Evolutionary conservation across 164 flowering plant species (phyloP).

Genomic region (Macadamia tetraphylla): DNA sequence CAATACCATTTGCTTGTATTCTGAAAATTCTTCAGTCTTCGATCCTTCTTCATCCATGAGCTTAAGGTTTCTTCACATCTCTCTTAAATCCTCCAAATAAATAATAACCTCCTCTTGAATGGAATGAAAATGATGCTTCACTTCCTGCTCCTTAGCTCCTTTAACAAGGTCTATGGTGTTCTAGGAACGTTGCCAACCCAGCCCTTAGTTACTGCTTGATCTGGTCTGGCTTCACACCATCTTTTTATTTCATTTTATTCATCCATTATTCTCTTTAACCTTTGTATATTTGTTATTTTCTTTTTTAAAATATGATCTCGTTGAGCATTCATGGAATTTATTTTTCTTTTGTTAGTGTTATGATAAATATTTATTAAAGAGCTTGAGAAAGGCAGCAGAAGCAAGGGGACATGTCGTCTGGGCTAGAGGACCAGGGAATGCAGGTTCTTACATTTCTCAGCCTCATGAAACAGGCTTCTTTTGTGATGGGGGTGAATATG

Average conservation of each 20-base stretch:
- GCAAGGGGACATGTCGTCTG: constrained; percentile 78
- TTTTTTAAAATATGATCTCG: neutral
- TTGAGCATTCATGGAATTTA: neutral
- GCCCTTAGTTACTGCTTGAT: neutral
- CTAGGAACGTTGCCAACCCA: no score
- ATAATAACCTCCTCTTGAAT: no score
- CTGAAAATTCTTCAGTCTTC: no score
- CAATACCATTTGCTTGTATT: no score
- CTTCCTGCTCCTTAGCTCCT: neutral
- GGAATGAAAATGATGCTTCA: no score
- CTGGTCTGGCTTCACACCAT: neutral
- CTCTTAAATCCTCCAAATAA: no score
- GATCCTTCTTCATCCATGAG: no score
- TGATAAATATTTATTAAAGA: constrained; percentile 75
- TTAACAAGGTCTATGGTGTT: no score
- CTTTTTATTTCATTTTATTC: neutral
- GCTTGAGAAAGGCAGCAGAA: constrained; percentile 75
- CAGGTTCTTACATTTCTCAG: constrained; percentile 78
- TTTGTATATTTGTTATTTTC: neutral
- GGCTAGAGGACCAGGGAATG: constrained; percentile 88
- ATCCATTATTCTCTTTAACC: neutral
- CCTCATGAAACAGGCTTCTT: constrained; percentile 90
- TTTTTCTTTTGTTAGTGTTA: constrained; percentile 53
- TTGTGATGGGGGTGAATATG: constrained; percentile 94
- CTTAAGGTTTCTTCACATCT: no score